A percentile compares a stretch with the other conserved stretches of the same genome.
Conservation (phyloP, 2,329 filamentous ascomycete species). For the Podosphaera xanthii region DNA sequence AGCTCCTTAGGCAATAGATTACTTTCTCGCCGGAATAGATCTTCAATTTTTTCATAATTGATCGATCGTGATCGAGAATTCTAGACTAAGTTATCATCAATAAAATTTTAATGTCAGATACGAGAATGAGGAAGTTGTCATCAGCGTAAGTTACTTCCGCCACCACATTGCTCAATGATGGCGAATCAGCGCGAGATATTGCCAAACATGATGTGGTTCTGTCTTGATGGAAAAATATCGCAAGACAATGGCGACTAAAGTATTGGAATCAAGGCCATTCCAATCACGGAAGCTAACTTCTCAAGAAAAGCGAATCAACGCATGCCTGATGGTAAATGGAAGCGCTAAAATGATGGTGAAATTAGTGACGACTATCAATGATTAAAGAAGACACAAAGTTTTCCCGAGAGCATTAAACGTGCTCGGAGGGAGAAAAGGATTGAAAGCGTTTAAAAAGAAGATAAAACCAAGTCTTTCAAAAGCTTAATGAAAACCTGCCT, state of each 20-base stretch:
- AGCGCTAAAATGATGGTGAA: not conserved
- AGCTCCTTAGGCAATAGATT: too few relatives aligned
- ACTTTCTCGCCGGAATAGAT: too few relatives aligned
- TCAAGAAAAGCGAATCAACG: not conserved
- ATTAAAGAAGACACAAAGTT: not conserved
- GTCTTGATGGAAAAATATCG: not conserved
- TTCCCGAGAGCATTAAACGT: not conserved
- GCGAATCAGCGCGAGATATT: too few relatives aligned
- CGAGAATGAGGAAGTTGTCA: too few relatives aligned
- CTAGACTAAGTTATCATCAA: too few relatives aligned
- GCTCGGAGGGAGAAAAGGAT: not conserved
- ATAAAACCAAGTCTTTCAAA: not conserved
- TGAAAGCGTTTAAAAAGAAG: not conserved
- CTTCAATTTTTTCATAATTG: too few relatives aligned
- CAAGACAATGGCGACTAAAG: not conserved
- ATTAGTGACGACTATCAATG: not conserved
- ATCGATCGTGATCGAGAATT: too few relatives aligned
- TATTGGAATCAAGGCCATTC: not conserved
- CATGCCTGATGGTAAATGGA: not conserved
- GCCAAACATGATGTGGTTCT: not conserved
- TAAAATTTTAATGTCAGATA: too few relatives aligned
- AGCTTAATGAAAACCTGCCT: not conserved
- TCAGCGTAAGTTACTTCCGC: too few relatives aligned
- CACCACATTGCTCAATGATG: too few relatives aligned
- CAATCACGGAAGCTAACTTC: not conserved